Conservation (phyloP, 176 grass and related monocot genomes). For the Otatea glauca region DNA sequence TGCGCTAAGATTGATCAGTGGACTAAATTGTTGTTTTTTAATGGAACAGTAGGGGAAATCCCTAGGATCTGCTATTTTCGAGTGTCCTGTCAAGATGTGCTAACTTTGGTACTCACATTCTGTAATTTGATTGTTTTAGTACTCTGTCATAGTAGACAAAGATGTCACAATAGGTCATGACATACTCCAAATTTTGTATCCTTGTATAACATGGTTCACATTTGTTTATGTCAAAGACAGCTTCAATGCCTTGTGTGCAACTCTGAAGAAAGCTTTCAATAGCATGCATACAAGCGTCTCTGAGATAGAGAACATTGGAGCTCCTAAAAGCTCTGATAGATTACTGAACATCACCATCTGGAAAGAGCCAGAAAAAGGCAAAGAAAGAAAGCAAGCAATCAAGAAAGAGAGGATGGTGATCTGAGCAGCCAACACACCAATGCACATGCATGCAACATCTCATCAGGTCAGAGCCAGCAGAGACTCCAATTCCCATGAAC, state of each 20-base stretch:
- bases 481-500: not conserved
- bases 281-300: not conserved
- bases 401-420: not conserved
- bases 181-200: not conserved
- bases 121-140: not conserved
- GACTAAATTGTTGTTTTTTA: not conserved
- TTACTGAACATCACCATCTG: not conserved
- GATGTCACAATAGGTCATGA: not conserved
- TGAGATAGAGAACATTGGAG: conserved; percentile 5
- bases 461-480: not conserved
- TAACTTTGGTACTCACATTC: not conserved
- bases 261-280: not conserved
- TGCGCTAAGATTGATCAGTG: not conserved
- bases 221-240: not conserved
- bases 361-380: not conserved
- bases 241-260: not conserved
- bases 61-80: not conserved
- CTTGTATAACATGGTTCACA: not conserved
- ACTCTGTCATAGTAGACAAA: not conserved
- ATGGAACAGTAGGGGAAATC: not conserved
- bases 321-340: conserved; percentile 16
- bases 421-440: not conserved
- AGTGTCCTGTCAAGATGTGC: not conserved
- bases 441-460: conserved; percentile 23
- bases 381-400: not conserved